Conservation (phyloP, 2,329 filamentous ascomycete species). For the Alternaria gaisen region DNA sequence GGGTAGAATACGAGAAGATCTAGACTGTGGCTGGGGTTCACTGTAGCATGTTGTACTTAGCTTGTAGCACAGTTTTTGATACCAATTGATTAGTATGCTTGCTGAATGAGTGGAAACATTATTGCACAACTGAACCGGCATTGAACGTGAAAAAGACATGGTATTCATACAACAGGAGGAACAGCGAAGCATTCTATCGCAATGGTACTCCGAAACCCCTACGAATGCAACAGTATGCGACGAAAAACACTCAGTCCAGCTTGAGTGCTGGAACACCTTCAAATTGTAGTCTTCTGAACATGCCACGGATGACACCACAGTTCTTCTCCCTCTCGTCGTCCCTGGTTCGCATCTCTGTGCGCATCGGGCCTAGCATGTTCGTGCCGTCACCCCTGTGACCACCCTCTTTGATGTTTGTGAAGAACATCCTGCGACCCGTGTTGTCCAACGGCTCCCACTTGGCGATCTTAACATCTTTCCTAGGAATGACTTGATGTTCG, state of each 20-base stretch:
- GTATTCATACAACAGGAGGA: constrained; percentile 3
- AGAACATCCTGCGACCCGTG: constrained; percentile 37
- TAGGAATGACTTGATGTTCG: constrained; percentile 21
- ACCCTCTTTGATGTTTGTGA: constrained; percentile 42
- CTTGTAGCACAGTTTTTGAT: neutral
- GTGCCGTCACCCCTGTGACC: constrained; percentile 31
- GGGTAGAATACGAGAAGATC: neutral
- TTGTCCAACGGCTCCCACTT: constrained; percentile 38
- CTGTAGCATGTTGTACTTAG: neutral
- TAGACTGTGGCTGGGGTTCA: neutral
- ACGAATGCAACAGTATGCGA: neutral
- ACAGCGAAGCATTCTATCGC: neutral
- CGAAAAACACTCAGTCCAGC: constrained; percentile 5
- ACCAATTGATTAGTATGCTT: neutral
- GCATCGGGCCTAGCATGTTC: constrained; percentile 32
- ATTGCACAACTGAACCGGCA: accelerated
- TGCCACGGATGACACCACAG: constrained; percentile 28
- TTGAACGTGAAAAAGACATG: neutral
- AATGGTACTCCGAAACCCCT: neutral
- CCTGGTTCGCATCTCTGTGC: constrained; percentile 31
- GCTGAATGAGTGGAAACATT: too few species aligned
- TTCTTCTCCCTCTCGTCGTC: constrained; percentile 31
- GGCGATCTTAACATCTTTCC: constrained; percentile 8
- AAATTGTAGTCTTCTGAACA: constrained; percentile 42
- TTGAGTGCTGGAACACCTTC: constrained; percentile 29